phyloP scores from a whole-genome alignment of 1,284 basidiomycete species.

The Trametes sp. region DNA sequence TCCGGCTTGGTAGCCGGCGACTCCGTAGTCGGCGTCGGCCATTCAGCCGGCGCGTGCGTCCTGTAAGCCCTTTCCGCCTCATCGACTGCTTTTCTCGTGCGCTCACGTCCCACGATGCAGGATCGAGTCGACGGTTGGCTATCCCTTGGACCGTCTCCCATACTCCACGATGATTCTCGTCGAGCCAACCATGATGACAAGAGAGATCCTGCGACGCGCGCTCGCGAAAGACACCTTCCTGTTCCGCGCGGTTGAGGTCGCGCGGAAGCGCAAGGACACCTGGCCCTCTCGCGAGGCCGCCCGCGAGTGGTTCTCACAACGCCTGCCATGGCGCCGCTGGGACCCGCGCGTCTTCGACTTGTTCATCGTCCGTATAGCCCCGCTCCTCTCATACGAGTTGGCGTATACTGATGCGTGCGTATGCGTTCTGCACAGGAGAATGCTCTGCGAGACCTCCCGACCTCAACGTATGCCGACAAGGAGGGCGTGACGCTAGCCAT shows the following conservation, averaged over 20 bases:
- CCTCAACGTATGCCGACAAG: not conserved
- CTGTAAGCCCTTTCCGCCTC: constrained; percentile 1
- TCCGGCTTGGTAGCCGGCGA: not conserved
- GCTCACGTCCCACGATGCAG: not conserved
- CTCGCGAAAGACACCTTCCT: not conserved
- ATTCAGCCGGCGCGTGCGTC: constrained; percentile 9
- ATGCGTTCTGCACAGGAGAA: not conserved
- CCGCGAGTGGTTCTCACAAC: constrained; percentile 20
- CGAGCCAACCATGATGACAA: constrained; percentile 19
- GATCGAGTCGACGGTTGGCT: constrained; percentile 1
- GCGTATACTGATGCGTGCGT: too few relatives aligned
- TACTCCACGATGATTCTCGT: constrained; percentile 16
- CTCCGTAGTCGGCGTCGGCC: constrained; percentile 13
- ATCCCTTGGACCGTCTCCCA: not conserved
- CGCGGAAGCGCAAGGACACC: constrained; percentile 23
- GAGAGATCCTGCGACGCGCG: not conserved
- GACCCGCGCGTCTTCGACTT: too few relatives aligned
- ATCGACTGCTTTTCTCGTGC: not conserved
- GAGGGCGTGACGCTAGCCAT: not conserved
- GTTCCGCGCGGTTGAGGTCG: not conserved
- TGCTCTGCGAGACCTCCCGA: not conserved
- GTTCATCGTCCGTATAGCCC: too few relatives aligned
- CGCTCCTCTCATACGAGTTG: too few relatives aligned
- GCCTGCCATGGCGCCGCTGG: constrained; percentile 28
- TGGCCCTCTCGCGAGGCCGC: constrained; percentile 30